phyloP scores from a whole-genome alignment of 2,329 filamentous ascomycete species.

The Macrophomina tecta region DNA sequence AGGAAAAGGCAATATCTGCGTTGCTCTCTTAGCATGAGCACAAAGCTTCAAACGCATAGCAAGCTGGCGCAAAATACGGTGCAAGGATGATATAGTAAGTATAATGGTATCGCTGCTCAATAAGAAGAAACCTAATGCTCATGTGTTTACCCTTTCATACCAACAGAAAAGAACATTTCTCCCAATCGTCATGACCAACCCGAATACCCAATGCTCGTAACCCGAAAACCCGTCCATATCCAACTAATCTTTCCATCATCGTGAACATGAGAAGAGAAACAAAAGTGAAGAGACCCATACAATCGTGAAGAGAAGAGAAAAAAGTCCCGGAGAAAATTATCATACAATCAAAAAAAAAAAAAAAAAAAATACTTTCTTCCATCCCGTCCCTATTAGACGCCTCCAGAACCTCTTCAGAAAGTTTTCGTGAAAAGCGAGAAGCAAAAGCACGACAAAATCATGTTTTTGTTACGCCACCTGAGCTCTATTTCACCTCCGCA shows the following conservation, averaged over 20 bases:
- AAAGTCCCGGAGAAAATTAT: neutral
- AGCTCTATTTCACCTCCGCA: neutral
- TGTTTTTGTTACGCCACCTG: neutral
- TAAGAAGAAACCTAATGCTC: neutral
- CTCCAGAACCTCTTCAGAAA: too few species aligned
- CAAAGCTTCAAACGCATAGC: too few species aligned
- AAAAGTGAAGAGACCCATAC: constrained; percentile 1
- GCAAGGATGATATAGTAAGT: neutral
- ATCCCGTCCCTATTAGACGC: too few species aligned
- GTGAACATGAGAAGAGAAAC: neutral
- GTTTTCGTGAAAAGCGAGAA: too few species aligned
- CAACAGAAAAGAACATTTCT: neutral
- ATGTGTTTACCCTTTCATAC: neutral
- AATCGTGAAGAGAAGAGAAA: neutral
- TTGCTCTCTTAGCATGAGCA: too few species aligned
- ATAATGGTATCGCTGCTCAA: neutral
- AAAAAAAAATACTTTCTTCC: neutral
- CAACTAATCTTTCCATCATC: neutral
- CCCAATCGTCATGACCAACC: neutral
- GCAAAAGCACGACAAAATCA: neutral
- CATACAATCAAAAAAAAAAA: constrained; percentile 12
- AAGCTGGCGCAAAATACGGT: neutral
- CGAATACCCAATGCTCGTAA: neutral
- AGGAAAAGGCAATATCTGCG: too few species aligned
- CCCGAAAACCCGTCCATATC: neutral